Evolutionary conservation across 176 grass and related monocot species (phyloP), one percentile per base, ranked within the genome.

Genomic region (Themeda triandra): DNA sequence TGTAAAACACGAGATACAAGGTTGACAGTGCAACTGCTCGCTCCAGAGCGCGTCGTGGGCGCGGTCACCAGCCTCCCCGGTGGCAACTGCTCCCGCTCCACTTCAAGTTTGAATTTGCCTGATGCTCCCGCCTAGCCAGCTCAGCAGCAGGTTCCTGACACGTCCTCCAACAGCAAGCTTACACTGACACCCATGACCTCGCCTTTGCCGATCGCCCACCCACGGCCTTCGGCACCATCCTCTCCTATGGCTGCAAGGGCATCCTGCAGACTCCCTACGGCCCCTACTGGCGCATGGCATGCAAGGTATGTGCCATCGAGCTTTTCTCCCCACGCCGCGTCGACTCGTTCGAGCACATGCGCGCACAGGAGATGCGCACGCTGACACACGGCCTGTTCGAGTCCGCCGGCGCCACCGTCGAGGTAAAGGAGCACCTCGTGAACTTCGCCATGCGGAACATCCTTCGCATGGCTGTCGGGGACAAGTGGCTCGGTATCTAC

Each of bases 281-380:
- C 19, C 48, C 92, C 0, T 86, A 87, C 80, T 84, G 83, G 92
- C 80, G 89, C 33, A 87, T 88, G 76, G 86, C 79, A 10, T 80
- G 83, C 44, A 91, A 83, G 77, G 79, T 94, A n/a, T 91, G 86
- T 71, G 27, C 78, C 45, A 77, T 75, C n/a, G 92, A 91, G 83
- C 92, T 91, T 75, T 82, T 94, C 69, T 87, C 89, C 23, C n/a
- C 79, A 6, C 77, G 48, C 7, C 64, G 83, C 49, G 68, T 94
- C 27, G 89, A 77, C 23, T 91, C 92, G 2, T 90, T 86, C 71
- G 89, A 91, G 82, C 69, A 48, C 80, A 78, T 75, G 6, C 73
- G 91, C 12, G 66, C 46, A 9, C 72, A 85, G 56, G 91, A 92
- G 80, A 24, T 92, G 25, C 68, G 78, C 84, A 78, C n/a, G 2